Evolutionary conservation across 345 rosid genomes (phyloP), one percentile per base, ranked within the genome.

Genomic region (Camelina sativa): DNA sequence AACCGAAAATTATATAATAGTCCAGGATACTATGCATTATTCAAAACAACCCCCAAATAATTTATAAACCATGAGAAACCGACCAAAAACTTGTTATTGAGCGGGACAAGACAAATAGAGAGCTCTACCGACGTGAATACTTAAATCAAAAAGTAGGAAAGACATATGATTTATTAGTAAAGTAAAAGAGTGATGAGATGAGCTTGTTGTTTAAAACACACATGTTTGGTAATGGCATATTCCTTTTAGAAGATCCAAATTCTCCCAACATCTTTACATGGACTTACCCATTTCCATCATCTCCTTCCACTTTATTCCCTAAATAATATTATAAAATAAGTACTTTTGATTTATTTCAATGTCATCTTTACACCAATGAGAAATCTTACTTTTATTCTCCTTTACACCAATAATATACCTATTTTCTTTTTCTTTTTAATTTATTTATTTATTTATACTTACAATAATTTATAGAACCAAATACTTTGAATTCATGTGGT

Each of bases 221-320:
- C 80, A 72, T 72, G 69, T 75, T 63, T 76, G 76, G 80, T 62
- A 70, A 71, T 77, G 77, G 81, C 77, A 78, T 78, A 78, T 78
- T 78, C 81, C 74, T 32, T 76, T 77, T 41, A 5, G 59, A 78
- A 78, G 74, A 78, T 78, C 81, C 81, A 66, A 72, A 78, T 72
- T 78, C 77, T 61, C 77, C 72, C 62, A 66, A 46, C 81, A 78
- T 72, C 73, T 72, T 72, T 72, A 78, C 52, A 72, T 78, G 77
- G 73, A 17, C 62, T 60, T 60, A 17, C 43, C 35, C 77, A 61
- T 72, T 78, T 78, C 77, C 81, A 72, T 78, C 73, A 64, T 52
- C 55, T 72, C 52, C 73, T 51, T 59, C 53, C 69, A 71, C 76
- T 19, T 72, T 77, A 72, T 19, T 34, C 9, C 23, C 40, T 58